Base-by-base conservation (phyloP, 2,329 filamentous ascomycete genomes). In the Pseudocercospora fijiensis region DNA sequence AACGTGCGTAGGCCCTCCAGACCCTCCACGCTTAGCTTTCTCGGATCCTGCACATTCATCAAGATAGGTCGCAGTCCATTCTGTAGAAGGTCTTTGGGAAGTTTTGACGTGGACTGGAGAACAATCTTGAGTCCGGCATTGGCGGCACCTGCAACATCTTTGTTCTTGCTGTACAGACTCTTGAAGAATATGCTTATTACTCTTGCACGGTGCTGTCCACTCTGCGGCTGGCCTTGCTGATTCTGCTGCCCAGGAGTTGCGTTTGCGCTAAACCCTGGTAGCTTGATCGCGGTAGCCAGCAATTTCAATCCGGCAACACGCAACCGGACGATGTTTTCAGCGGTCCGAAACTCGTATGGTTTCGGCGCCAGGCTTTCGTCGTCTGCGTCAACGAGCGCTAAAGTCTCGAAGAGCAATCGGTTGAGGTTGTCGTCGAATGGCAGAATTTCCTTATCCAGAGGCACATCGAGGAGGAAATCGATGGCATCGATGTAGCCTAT, bases 401-500 rank as follows among this genome's bases (percentile, higher is more conserved):
- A 82, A 5, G 94, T 96, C 78, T 99, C 95, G 85, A 96, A 90
- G 64, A 99, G 84, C 47, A 99, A 82, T 51, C 95, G 86, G 69
- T 95, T 96, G 26, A 98, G 83, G 67, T 93, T 88, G 57, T 98
- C 94, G 69, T 97, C 95, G 75, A 98, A 96, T 7, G 89, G 87
- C 26, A 99, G 87, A 72, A 97, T 94, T 37, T 70, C 68, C 58
- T 69, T 67, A 68, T 95, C 90, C 56, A 89, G 88, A 75, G 96
- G 94, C 56, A 99, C 83, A 62, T 89, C 89, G 80, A 99, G 86
- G 74, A 96, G 96, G 77, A 96, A 99, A 0, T 92, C 96, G 74
- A 99, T 92, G 0, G 95, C 95, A 75, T 99, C 96, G 70, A 99
- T 97, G 74, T 96, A 98, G 3, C 95, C 96, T 70, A 99, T 99